Evolutionary conservation across 768 basidiomycete genomes (phyloP), one percentile per base, ranked within the genome.

Genomic region (Mycena metata): DNA sequence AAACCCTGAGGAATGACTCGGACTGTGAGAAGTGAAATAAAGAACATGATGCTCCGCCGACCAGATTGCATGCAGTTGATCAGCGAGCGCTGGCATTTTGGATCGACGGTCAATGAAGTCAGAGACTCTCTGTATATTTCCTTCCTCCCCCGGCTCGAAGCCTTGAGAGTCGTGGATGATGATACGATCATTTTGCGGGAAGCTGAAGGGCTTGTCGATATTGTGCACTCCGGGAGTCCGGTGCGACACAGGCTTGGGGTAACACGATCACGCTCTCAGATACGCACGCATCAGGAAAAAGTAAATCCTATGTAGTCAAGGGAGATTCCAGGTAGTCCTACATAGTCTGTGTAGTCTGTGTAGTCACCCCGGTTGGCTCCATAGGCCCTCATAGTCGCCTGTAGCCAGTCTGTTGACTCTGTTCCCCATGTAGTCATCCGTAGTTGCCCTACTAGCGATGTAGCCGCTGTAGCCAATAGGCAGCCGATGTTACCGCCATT

Each of bases 141-240:
- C 60, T 35, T 60, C 60, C 46, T 60, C 59, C 10, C 59, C 60
- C n/a, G 35, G 2, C 46, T 60, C 60, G 60, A 60, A 60, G 4
- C 60, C 60, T 33, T 60, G 60, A 39, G 47, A 60, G 46, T 60
- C 47, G 46, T 60, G 60, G 35, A 60, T 60, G 35, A 60, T 60
- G 33, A 60, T 49, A 39, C 47, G 60, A 60, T 60, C 60, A 50
- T 60, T 60, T 41, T 39, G 5, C 47, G 60, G 60, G 60, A 60
- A 60, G 23, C 49, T 61, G 24, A 42, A 15, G 1, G 50, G 49
- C 12, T 51, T 30, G 15, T 51, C 30, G 36, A 61, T 52, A 33
- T 61, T 13, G 39, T 61, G 60, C n/a, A 10, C 24, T 58, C 56
- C 57, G 9, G 57, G 57, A 58, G 43, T 58, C 42, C 57, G n/a